These are phyloP conservation scores for Alternaria incomplexa DNA, from an alignment of 2,329 filamentous ascomycete species.

Conservation along the genomic window DNA sequence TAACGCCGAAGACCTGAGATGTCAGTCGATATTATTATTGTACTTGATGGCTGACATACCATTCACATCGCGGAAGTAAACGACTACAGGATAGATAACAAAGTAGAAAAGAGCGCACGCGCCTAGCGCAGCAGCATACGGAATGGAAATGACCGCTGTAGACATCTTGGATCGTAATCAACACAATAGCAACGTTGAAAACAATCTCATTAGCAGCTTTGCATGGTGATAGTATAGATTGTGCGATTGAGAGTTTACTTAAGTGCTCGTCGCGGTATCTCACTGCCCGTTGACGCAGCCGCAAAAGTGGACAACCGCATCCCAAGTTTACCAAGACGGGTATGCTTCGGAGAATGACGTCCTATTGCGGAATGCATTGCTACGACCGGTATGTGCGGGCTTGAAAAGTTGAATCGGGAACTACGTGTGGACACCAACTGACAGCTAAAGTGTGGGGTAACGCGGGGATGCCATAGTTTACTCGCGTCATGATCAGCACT, in stretches of 20 bases:
- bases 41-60: conserved; percentile 14
- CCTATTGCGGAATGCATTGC: background rate
- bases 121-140: conserved; percentile 34
- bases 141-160: conserved; percentile 16
- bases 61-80: conserved; percentile 56
- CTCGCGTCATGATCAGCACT: background rate
- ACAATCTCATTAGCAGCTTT: background rate
- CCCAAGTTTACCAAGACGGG: background rate
- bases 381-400: background rate
- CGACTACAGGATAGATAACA: conserved; percentile 49
- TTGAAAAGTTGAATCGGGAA: background rate
- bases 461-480: background rate
- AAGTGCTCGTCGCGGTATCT: conserved; percentile 8
- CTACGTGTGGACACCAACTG: background rate
- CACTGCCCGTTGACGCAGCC: background rate
- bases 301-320: background rate
- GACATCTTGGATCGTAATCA: conserved; percentile 20
- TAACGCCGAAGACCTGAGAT: conserved; percentile 53
- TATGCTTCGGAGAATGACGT: conserved; percentile 20
- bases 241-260: conserved; percentile 6
- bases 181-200: background rate
- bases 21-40: background rate
- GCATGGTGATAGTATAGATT: background rate
- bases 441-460: conserved; percentile 15
- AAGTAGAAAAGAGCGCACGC: conserved; percentile 44